Base-by-base conservation (phyloP, 768 basidiomycete species). In the Chiua virens region DNA sequence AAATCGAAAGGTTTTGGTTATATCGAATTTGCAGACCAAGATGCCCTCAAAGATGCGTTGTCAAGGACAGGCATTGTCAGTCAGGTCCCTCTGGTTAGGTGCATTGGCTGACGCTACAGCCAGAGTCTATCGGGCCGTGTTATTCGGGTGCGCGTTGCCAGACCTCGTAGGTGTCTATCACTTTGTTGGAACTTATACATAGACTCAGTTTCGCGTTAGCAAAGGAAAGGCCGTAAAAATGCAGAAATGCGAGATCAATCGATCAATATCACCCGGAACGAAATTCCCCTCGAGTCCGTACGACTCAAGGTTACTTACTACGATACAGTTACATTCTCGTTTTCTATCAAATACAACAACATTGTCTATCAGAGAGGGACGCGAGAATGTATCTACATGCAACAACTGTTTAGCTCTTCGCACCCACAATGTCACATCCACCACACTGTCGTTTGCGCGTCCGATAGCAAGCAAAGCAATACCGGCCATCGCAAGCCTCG, bases 1-100 rank as follows among this genome's bases (percentile, higher is more conserved):
- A 93, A 92, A 67, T 91, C 95, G 20, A 98, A 97, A 70, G 97
- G 97, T 1, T 98, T 98, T 72, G 96, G 96, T 28, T 98, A 99
- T 67, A 84, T 98, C 52, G 96, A 99, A 67, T 98, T 98, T 63
- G 80, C 78, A n/a, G 87, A 86, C 47, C n/a, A n/a, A n/a, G n/a
- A n/a, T n/a, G n/a, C n/a, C n/a, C n/a, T n/a, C n/a, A n/a, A 95
- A 72, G 85, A 85, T 52, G 97, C 88, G 5, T 72, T 99, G 35
- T 71, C 76, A 21, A 87, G 83, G 71, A 80, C 76, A 22, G 89
- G 88, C 47, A 67, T 78, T 25, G 91, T 92, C 54, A 65, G 89
- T 55, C 71, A 28, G 11, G 22, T 18, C n/a, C 22, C 45, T 50
- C 8, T 15, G 3, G 11, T 18, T 22, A 32, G 8, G 21, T 42